Evolutionary conservation across 192 early-diverging fungal genomes (phyloP).

Genomic region (Umbelopsis sp.): DNA sequence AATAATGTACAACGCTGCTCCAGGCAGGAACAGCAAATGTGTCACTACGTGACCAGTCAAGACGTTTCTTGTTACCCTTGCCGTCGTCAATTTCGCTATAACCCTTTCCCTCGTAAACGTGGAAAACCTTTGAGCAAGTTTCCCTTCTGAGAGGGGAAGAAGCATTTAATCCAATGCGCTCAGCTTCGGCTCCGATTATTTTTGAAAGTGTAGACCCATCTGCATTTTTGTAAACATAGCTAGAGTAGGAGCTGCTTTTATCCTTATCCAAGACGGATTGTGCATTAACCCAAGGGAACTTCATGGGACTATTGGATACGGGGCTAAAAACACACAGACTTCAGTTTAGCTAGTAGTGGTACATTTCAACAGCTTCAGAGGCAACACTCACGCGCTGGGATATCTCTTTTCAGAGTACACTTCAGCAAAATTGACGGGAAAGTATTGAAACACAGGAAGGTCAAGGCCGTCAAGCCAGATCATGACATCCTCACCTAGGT

Average conservation of each 20-base stretch:
- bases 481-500: constrained; percentile 17
- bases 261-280: constrained; percentile 4
- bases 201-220: constrained; percentile 16
- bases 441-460: constrained; percentile 13
- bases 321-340: too few species aligned
- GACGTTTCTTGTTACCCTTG: constrained; percentile 1
- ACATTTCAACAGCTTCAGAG: background rate
- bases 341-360: background rate
- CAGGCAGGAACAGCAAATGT: constrained; percentile 16
- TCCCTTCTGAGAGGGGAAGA: background rate
- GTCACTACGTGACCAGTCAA: constrained; percentile 10
- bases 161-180: constrained; percentile 8
- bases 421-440: constrained; percentile 20
- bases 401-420: constrained; percentile 11
- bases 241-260: background rate
- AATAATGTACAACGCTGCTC: background rate
- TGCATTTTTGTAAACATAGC: background rate
- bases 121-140: constrained; percentile 11
- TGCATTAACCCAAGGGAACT: constrained; percentile 10
- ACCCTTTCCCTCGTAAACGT: constrained; percentile 15
- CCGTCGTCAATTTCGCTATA: constrained; percentile 7
- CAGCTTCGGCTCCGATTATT: constrained; percentile 16
- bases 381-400: constrained; percentile 16
- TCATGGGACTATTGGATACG: background rate
- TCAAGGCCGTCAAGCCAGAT: constrained; percentile 21